Percentiles rank a stretch among this genome's conserved stretches.
These are phyloP conservation scores for Fusarium sororula DNA, from an alignment of 2,329 filamentous ascomycete genomes.

Conservation along the genomic window DNA sequence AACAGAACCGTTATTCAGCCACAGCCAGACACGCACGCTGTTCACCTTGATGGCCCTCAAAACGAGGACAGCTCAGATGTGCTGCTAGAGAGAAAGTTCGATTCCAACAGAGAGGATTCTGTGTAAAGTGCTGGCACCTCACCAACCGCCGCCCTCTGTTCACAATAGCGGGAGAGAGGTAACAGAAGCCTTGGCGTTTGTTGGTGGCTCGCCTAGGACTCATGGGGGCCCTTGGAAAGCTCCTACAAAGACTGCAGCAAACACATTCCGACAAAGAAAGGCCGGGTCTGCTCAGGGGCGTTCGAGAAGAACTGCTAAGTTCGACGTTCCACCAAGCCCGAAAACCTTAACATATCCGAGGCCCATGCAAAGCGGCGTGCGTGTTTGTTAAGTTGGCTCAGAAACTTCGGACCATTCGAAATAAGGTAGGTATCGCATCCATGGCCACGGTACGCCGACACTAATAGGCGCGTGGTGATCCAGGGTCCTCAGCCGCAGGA, in stretches of 20 bases:
- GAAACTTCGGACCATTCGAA: not conserved
- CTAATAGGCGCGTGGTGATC: slow-evolving; percentile 3
- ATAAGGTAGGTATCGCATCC: not conserved
- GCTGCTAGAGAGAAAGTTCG: not conserved
- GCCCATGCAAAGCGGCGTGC: not conserved
- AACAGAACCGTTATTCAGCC: not conserved
- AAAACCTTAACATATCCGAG: slow-evolving; percentile 3
- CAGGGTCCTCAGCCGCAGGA: slow-evolving; percentile 19
- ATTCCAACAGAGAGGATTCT: not conserved
- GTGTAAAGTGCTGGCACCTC: not conserved
- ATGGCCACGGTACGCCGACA: slow-evolving; percentile 8
- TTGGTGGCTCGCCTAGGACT: not conserved
- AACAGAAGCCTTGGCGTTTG: not conserved
- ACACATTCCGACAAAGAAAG: not conserved
- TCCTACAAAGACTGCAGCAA: slow-evolving; percentile 8
- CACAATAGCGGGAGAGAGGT: not conserved
- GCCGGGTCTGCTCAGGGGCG: not conserved
- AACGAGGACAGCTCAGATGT: not conserved
- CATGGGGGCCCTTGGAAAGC: not conserved
- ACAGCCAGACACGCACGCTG: not conserved
- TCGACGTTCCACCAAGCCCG: not conserved
- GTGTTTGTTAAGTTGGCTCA: slow-evolving; percentile 1
- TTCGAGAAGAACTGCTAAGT: not conserved
- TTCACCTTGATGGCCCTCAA: not conserved
- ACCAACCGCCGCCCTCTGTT: not conserved